Evolutionary conservation across 495 filamentous ascomycete species (phyloP).

Genomic region (Glarea lozoyensis): DNA sequence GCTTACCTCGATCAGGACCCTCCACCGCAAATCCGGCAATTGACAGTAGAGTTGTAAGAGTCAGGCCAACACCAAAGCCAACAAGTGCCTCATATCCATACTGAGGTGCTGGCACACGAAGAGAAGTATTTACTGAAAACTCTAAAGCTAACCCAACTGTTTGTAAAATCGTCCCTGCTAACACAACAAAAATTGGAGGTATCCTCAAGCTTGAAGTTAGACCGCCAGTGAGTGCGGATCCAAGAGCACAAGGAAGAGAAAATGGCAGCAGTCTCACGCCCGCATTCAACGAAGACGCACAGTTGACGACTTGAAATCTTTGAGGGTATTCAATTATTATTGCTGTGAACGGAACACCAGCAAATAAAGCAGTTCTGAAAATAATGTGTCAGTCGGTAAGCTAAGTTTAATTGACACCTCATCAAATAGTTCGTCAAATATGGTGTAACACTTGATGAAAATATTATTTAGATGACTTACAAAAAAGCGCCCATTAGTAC

Average conservation of each 20-base stretch:
- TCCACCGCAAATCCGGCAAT: neutral
- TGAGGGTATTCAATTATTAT: slow-evolving; percentile 51
- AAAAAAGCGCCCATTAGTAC: neutral
- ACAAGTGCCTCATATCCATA: neutral
- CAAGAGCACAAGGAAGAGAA: slow-evolving; percentile 37
- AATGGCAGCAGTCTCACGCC: slow-evolving; percentile 53
- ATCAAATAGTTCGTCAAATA: slow-evolving; percentile 32
- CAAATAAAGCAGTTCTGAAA: neutral
- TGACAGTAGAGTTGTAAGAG: neutral
- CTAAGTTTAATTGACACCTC: neutral
- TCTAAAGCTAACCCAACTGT: neutral
- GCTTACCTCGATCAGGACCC: neutral
- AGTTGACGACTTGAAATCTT: slow-evolving; percentile 47
- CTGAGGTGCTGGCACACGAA: neutral
- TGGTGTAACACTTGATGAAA: neutral
- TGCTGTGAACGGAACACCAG: slow-evolving; percentile 33
- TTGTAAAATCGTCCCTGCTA: neutral
- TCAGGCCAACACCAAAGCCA: neutral
- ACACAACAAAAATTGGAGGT: neutral
- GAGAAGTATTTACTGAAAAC: neutral
- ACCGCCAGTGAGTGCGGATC: slow-evolving; percentile 26
- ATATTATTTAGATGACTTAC: neutral
- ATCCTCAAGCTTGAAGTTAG: neutral
- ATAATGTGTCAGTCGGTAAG: neutral
- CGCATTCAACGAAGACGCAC: slow-evolving; percentile 33